Conservation (phyloP, 331 rosid genomes). For the Acacia concinna region DNA sequence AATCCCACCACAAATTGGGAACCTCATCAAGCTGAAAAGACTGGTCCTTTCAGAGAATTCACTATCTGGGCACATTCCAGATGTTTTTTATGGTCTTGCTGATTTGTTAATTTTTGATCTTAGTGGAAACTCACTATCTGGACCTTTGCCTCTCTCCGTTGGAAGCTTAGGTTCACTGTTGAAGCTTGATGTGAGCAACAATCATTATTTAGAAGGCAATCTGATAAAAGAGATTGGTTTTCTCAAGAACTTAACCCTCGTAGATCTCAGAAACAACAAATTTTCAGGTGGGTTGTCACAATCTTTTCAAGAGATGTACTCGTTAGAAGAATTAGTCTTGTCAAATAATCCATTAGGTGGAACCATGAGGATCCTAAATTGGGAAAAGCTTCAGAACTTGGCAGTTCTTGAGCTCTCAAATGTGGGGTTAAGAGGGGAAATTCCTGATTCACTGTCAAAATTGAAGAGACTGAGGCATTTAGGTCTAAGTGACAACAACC, state of each 20-base stretch:
- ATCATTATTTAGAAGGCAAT: constrained; percentile 57
- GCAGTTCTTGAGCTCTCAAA: constrained; percentile 71
- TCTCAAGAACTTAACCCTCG: constrained; percentile 63
- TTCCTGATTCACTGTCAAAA: constrained; percentile 71
- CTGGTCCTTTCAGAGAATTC: constrained; percentile 66
- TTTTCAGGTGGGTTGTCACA: constrained; percentile 64
- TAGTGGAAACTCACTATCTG: constrained; percentile 71
- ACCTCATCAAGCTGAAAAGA: constrained; percentile 54
- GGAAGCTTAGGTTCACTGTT: constrained; percentile 62
- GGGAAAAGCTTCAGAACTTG: constrained; percentile 61
- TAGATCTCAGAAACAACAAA: constrained; percentile 78
- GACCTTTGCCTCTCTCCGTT: constrained; percentile 52
- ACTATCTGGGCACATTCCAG: constrained; percentile 60
- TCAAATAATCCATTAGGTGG: constrained; percentile 87
- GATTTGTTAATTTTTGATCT: constrained; percentile 71
- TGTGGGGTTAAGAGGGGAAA: constrained; percentile 65
- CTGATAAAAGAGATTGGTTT: constrained; percentile 41
- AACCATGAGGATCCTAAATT: constrained; percentile 47
- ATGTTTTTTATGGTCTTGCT: constrained; percentile 43
- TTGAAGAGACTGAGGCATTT: constrained; percentile 72
- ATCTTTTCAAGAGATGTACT: constrained; percentile 56
- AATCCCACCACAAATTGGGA: constrained; percentile 62
- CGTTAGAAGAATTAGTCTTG: constrained; percentile 68
- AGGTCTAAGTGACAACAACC: constrained; percentile 75
- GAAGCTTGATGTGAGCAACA: constrained; percentile 85